phyloP scores from a whole-genome alignment of 208 protist species.

The Trichomonas gallinae region DNA sequence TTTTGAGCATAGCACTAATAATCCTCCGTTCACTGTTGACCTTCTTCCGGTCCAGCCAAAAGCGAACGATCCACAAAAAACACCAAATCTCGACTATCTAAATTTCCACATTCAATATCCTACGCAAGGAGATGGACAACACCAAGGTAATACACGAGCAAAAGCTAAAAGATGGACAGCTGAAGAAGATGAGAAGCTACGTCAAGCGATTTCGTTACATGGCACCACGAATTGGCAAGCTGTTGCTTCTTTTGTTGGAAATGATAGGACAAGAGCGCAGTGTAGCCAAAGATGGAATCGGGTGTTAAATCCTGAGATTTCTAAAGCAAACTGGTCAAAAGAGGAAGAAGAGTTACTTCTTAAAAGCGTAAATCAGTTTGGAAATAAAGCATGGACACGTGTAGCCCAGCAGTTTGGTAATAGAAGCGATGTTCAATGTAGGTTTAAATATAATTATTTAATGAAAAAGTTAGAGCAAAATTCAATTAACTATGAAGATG shows the following conservation, averaged over 20 bases:
- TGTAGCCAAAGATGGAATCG: neutral
- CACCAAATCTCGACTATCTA: neutral
- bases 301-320: neutral
- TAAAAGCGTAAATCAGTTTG: neutral
- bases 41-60: no score
- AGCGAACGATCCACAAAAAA: neutral
- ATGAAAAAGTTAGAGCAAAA: neutral
- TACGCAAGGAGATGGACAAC: neutral
- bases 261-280: neutral
- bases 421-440: neutral
- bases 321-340: neutral
- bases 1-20: no score
- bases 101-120: neutral
- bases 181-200: neutral
- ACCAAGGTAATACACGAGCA: neutral
- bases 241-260: neutral
- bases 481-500: no score
- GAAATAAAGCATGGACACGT: neutral
- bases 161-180: neutral
- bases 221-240: neutral
- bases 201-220: neutral
- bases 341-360: neutral
- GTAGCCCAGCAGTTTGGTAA: neutral
- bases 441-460: neutral
- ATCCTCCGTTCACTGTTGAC: no score